phyloP scores from a whole-genome alignment of 345 rosid species.

The Iberis pinnata region DNA sequence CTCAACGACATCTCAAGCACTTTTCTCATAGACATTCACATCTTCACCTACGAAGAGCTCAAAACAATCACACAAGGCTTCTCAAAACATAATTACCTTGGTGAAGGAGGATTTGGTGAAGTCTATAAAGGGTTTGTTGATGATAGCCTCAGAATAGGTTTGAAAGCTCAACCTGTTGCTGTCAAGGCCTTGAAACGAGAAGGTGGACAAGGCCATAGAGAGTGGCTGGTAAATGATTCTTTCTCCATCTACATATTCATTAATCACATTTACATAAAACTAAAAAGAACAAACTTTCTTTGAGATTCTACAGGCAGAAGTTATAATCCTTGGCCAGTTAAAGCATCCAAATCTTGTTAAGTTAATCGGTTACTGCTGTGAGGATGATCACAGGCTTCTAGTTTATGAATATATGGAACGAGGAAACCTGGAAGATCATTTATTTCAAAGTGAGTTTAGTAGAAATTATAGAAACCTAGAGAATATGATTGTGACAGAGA shows the following conservation, averaged over 20 bases:
- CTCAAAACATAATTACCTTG: conserved; percentile 48
- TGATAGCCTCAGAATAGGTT: conserved; percentile 48
- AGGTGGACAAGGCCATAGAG: conserved; percentile 74
- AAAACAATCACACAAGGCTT: conserved; percentile 45
- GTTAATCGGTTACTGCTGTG: conserved; percentile 75
- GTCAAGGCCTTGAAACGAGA: conserved; percentile 65
- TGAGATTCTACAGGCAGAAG: conserved; percentile 52
- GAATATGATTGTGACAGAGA: neutral
- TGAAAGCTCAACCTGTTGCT: conserved; percentile 71
- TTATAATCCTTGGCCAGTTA: conserved; percentile 77
- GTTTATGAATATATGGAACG: conserved; percentile 73
- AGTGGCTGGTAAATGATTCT: conserved; percentile 74
- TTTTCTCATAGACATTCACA: conserved; percentile 44
- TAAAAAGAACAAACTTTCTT: neutral
- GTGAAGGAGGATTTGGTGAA: conserved; percentile 82
- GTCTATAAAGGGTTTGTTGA: conserved; percentile 69
- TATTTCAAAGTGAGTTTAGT: conserved; percentile 51
- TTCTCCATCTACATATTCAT: conserved; percentile 1
- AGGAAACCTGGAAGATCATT: conserved; percentile 77
- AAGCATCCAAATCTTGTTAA: conserved; percentile 68
- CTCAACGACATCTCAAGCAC: conserved; percentile 40
- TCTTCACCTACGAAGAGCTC: conserved; percentile 49
- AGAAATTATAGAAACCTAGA: neutral
- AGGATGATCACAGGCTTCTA: conserved; percentile 62
- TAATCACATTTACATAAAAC: too few species aligned